Conservation (phyloP, 2,329 filamentous ascomycete species). For the Nannizziopsis arthrosporioides region DNA sequence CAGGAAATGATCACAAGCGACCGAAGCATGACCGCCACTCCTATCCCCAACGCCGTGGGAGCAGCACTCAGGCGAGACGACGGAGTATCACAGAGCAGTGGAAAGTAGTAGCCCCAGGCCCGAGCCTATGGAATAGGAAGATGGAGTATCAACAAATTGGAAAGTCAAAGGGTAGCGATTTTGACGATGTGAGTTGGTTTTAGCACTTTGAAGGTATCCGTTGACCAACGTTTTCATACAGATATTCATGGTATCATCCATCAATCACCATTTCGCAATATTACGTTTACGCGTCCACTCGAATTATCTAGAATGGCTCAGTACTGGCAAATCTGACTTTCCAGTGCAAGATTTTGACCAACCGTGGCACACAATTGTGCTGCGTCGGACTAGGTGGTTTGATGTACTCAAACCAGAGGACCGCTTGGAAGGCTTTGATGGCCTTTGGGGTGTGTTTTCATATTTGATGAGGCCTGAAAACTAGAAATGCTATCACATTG, state of each 20-base stretch:
- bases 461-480: slow-evolving; percentile 36
- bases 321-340: slow-evolving; percentile 24
- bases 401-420: slow-evolving; percentile 46
- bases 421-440: slow-evolving; percentile 45
- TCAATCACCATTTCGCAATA: slow-evolving; percentile 52
- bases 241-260: slow-evolving; percentile 50
- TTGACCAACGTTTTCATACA: slow-evolving; percentile 20
- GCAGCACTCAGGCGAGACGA: slow-evolving; percentile 28
- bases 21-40: slow-evolving; percentile 28
- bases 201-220: background rate
- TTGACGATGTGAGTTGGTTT: slow-evolving; percentile 42
- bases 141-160: slow-evolving; percentile 47
- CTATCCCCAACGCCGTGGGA: slow-evolving; percentile 23
- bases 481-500: background rate
- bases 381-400: slow-evolving; percentile 49
- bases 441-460: slow-evolving; percentile 47
- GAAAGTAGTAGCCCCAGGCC: slow-evolving; percentile 41
- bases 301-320: slow-evolving; percentile 45
- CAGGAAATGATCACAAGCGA: slow-evolving; percentile 27
- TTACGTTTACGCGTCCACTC: slow-evolving; percentile 47
- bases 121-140: slow-evolving; percentile 45
- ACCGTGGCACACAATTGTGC: slow-evolving; percentile 41
- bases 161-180: slow-evolving; percentile 36
- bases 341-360: slow-evolving; percentile 20
- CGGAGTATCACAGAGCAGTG: slow-evolving; percentile 41